Evolutionary conservation across 192 early-diverging fungal species (phyloP).

Genomic region (Backusella macrospora): DNA sequence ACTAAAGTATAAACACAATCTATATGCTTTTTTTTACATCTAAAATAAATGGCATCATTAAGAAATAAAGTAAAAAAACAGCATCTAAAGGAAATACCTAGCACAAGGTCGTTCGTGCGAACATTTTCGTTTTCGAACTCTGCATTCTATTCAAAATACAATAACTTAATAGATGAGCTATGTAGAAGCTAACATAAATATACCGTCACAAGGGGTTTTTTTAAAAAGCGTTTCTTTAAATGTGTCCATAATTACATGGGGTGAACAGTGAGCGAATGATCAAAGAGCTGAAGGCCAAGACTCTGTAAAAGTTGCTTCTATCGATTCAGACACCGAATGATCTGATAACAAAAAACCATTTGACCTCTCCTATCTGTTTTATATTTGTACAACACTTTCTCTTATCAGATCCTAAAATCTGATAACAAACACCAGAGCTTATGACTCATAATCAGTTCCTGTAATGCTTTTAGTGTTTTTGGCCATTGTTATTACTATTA

Average conservation of each 20-base stretch:
- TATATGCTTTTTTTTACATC: background rate
- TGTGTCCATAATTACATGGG: background rate
- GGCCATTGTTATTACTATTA: too few species aligned
- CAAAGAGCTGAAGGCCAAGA: too few species aligned
- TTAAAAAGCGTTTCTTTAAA: constrained; percentile 2
- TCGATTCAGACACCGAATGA: too few species aligned
- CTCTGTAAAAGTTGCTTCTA: too few species aligned
- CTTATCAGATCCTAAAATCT: too few species aligned
- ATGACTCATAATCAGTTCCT: too few species aligned
- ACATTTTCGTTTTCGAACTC: background rate
- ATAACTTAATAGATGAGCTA: background rate
- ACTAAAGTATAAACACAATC: background rate
- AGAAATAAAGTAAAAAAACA: background rate
- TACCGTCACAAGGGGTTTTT: constrained; percentile 3
- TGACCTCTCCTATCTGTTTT: too few species aligned
- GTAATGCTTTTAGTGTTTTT: too few species aligned
- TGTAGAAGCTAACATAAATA: background rate
- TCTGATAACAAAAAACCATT: too few species aligned
- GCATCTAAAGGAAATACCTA: background rate
- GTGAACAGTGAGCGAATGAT: background rate
- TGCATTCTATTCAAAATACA: background rate
- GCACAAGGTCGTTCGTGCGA: background rate
- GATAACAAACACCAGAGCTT: too few species aligned
- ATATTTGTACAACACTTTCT: too few species aligned
- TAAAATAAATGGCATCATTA: background rate